phyloP scores from a whole-genome alignment of 2,329 filamentous ascomycete species.

The Fusarium torulosum region DNA sequence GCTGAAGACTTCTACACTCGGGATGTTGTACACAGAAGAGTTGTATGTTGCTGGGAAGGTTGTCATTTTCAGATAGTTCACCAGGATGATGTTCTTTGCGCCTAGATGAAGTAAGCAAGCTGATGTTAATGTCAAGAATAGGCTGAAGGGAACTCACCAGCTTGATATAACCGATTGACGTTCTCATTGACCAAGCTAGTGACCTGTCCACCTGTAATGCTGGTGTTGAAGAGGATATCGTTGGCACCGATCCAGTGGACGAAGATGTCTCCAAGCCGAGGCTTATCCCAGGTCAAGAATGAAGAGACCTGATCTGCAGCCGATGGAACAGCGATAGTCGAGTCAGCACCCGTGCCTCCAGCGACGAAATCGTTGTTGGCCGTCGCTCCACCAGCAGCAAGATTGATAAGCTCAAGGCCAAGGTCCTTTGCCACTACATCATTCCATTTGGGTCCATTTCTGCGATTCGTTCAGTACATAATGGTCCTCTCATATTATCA shows the following conservation, averaged over 20 bases:
- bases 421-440: slow-evolving; percentile 18
- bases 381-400: slow-evolving; percentile 31
- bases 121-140: accelerated
- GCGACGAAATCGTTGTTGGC: slow-evolving; percentile 29
- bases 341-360: slow-evolving; percentile 26
- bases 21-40: slow-evolving; percentile 16
- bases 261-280: slow-evolving; percentile 12
- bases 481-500: accelerated
- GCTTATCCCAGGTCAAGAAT: slow-evolving; percentile 16
- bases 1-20: slow-evolving; percentile 9
- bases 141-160: not conserved
- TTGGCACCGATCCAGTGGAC: slow-evolving; percentile 37
- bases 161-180: slow-evolving; percentile 16
- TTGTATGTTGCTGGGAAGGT: slow-evolving; percentile 27
- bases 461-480: not conserved
- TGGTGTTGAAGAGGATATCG: slow-evolving; percentile 34
- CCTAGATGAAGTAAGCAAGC: not conserved
- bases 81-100: slow-evolving; percentile 22
- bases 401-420: slow-evolving; percentile 26
- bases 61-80: slow-evolving; percentile 25
- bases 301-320: slow-evolving; percentile 24
- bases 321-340: slow-evolving; percentile 27
- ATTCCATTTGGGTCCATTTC: slow-evolving; percentile 32
- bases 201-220: slow-evolving; percentile 24
- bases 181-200: slow-evolving; percentile 22